Evolutionary conservation across 495 filamentous ascomycete genomes (phyloP).

Genomic region (Penicillium subrubescens): DNA sequence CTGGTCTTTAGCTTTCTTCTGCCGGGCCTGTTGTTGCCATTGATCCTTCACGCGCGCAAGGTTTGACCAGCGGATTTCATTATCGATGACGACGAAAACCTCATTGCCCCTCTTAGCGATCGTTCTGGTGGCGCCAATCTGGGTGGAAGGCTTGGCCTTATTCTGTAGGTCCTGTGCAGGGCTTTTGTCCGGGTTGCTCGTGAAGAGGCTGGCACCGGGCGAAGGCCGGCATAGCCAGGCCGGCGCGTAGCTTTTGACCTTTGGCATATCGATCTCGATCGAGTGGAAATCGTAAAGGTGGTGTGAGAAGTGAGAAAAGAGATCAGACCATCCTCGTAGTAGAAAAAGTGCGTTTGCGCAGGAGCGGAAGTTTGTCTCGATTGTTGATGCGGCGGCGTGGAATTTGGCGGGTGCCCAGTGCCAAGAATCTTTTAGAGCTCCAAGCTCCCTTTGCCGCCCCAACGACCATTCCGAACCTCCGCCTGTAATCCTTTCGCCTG

Average conservation of each 20-base stretch:
- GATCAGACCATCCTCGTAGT: constrained; percentile 12
- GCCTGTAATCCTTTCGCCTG: neutral
- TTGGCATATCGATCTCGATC: constrained; percentile 62
- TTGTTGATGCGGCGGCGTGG: constrained; percentile 29
- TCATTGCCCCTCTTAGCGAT: constrained; percentile 77
- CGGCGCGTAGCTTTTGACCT: constrained; percentile 77
- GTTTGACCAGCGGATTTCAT: constrained; percentile 85
- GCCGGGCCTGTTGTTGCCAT: constrained; percentile 54
- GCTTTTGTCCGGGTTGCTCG: constrained; percentile 38
- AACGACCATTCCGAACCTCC: constrained; percentile 3
- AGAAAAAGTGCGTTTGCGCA: neutral
- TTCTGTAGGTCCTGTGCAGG: constrained; percentile 35
- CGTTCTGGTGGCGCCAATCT: constrained; percentile 62
- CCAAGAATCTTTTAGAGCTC: constrained; percentile 32
- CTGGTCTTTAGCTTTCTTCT: constrained; percentile 31
- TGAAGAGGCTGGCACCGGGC: constrained; percentile 73
- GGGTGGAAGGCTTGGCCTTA: constrained; percentile 36
- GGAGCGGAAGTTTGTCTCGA: constrained; percentile 10
- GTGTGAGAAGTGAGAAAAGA: neutral
- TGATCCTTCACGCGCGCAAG: constrained; percentile 72
- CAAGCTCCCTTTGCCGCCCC: constrained; percentile 28
- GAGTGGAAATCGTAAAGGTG: neutral
- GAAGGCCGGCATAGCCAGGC: constrained; percentile 77
- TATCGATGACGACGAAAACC: constrained; percentile 80
- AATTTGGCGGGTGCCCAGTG: constrained; percentile 29